A percentile compares a stretch with the other conserved stretches of the same genome.
phyloP scores from a whole-genome alignment of 2,329 filamentous ascomycete species.

The Blastomyces emzantsi region DNA sequence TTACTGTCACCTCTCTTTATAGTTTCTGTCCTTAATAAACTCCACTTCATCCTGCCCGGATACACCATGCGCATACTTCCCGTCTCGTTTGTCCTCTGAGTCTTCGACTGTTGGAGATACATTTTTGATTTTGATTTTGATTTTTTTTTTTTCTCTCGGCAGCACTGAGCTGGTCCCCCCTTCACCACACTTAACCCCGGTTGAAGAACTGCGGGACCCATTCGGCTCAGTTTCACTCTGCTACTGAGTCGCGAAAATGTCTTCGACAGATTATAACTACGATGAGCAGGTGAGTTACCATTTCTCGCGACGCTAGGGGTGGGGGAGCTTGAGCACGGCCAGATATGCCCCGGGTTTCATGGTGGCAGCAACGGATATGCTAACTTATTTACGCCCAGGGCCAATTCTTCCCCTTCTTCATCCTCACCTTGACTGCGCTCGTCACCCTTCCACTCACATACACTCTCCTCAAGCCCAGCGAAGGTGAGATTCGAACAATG shows the following conservation, averaged over 20 bases:
- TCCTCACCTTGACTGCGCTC: constrained; percentile 79
- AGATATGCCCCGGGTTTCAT: background rate
- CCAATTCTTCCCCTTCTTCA: constrained; percentile 98
- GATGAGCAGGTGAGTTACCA: constrained; percentile 64
- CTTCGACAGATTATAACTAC: constrained; percentile 96
- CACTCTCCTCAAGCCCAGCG: constrained; percentile 70
- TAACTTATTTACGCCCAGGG: constrained; percentile 45
- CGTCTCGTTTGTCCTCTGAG: background rate
- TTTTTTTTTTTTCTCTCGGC: background rate
- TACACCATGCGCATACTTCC: background rate
- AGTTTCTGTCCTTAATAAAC: background rate
- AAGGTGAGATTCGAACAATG: constrained; percentile 38
- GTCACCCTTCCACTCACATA: constrained; percentile 88
- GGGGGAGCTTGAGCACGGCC: background rate
- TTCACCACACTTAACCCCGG: background rate
- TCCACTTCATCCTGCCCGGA: background rate
- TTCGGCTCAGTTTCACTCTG: background rate
- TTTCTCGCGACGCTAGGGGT: background rate
- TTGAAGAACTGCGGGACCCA: constrained; percentile 1
- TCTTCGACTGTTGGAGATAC: background rate
- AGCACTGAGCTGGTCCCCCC: background rate
- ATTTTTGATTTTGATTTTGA: background rate
- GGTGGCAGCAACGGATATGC: constrained; percentile 5
- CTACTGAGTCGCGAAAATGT: constrained; percentile 39
- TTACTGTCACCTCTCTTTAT: background rate